A percentile compares a stretch with the other conserved stretches of the same genome.
Conservation (phyloP, 495 filamentous ascomycete species). For the Pseudevernia furfuracea region DNA sequence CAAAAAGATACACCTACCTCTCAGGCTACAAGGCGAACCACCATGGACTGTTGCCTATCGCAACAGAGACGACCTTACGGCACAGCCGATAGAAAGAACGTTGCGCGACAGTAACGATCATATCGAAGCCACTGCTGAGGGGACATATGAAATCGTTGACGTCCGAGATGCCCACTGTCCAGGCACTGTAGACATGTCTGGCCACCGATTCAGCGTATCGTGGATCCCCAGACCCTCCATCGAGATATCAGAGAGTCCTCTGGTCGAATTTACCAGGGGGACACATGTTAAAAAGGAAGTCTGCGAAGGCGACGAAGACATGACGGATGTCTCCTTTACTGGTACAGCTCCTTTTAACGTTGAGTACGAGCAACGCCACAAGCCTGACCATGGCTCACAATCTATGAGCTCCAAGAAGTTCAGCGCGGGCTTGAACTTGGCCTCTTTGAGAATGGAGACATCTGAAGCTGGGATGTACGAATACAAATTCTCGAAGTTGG, state of each 20-base stretch:
- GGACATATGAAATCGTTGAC: conserved; percentile 69
- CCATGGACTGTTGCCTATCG: conserved; percentile 76
- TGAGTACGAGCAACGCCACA: conserved; percentile 69
- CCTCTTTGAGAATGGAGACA: conserved; percentile 77
- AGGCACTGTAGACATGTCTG: conserved; percentile 63
- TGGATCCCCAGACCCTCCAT: conserved; percentile 79
- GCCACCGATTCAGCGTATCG: conserved; percentile 65
- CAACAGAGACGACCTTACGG: conserved; percentile 46
- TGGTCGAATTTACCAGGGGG: conserved; percentile 40
- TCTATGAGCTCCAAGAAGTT: conserved; percentile 57
- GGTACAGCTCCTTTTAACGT: conserved; percentile 80
- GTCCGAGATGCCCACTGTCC: conserved; percentile 72
- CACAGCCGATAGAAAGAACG: conserved; percentile 40
- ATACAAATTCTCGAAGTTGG: conserved; percentile 74
- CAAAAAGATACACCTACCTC: conserved; percentile 61
- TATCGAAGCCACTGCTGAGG: conserved; percentile 55
- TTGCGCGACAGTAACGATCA: conserved; percentile 61
- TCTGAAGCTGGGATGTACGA: conserved; percentile 69
- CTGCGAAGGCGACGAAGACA: conserved; percentile 89
- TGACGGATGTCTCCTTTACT: conserved; percentile 67
- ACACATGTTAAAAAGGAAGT: conserved; percentile 66
- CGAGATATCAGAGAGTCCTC: conserved; percentile 52
- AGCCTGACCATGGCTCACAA: conserved; percentile 52
- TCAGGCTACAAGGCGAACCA: conserved; percentile 72
- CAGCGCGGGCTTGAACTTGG: conserved; percentile 60